These are phyloP conservation scores for Russula sp. DNA, from an alignment of 768 basidiomycete genomes.

Conservation along the genomic window DNA sequence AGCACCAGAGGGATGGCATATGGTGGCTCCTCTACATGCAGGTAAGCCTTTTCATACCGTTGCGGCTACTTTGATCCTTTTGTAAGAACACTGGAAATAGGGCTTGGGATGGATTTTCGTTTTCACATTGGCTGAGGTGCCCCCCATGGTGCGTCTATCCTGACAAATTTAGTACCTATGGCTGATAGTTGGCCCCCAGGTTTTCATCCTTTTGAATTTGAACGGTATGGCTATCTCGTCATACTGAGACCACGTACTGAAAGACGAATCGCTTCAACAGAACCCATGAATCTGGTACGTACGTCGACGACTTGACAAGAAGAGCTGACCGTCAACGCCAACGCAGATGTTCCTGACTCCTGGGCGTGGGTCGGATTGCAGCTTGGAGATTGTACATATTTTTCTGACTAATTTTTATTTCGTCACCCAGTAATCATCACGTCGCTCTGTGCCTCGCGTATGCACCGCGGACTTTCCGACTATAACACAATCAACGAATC, in stretches of 20 bases:
- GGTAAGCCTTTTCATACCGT: background rate
- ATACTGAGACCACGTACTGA: background rate
- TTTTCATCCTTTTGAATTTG: slow-evolving; percentile 2
- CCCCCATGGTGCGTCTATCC: background rate
- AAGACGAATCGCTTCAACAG: background rate
- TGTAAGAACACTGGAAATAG: background rate
- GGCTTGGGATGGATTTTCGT: background rate
- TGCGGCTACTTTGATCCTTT: background rate
- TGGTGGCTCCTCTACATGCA: slow-evolving; percentile 7
- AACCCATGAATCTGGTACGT: slow-evolving; percentile 5
- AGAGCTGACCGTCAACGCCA: too few relatives aligned
- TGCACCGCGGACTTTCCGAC: background rate
- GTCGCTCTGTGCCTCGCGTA: background rate
- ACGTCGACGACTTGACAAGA: background rate
- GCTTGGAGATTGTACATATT: background rate
- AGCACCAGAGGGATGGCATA: background rate
- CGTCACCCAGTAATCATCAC: background rate
- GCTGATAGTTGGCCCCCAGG: background rate
- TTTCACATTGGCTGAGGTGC: background rate
- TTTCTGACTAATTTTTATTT: background rate
- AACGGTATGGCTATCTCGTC: background rate
- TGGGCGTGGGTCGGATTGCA: background rate
- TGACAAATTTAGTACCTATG: background rate
- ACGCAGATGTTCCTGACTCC: background rate
- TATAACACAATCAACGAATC: background rate